A percentile compares a stretch with the other conserved stretches of the same genome.
These are phyloP conservation scores for Colletotrichum scovillei DNA, from an alignment of 2,329 filamentous ascomycete species.

Conservation along the genomic window DNA sequence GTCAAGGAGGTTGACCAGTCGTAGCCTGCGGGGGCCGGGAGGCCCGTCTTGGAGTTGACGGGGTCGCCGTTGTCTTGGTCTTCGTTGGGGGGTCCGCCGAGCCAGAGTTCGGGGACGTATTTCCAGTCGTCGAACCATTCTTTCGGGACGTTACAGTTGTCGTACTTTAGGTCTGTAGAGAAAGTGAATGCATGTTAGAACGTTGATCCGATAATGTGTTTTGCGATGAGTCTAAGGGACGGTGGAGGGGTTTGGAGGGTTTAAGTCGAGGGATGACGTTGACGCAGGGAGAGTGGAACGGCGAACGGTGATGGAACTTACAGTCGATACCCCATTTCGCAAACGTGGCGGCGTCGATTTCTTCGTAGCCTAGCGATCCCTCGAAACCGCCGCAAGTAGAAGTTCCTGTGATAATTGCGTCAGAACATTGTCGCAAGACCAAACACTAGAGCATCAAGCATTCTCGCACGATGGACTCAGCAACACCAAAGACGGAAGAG, in stretches of 20 bases:
- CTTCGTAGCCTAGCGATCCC: slow-evolving; percentile 66
- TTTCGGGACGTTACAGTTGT: slow-evolving; percentile 61
- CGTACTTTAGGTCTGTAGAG: slow-evolving; percentile 63
- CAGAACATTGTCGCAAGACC: not conserved
- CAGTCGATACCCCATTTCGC: slow-evolving; percentile 69
- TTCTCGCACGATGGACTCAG: not conserved
- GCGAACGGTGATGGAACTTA: slow-evolving; percentile 40
- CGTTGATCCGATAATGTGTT: not conserved
- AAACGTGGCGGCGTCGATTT: slow-evolving; percentile 67
- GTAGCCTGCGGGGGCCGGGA: slow-evolving; percentile 58
- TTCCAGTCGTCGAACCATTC: slow-evolving; percentile 50
- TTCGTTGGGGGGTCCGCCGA: slow-evolving; percentile 45
- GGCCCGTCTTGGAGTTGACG: slow-evolving; percentile 43
- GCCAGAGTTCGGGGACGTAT: slow-evolving; percentile 41
- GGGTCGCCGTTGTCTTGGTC: slow-evolving; percentile 38
- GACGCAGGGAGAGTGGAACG: not conserved
- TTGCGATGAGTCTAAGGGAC: not conserved
- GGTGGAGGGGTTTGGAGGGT: not conserved
- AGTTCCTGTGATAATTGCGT: slow-evolving; percentile 32
- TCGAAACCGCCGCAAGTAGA: slow-evolving; percentile 67
- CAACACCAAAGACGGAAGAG: not conserved
- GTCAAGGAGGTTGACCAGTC: slow-evolving; percentile 61
- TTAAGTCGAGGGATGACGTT: not conserved
- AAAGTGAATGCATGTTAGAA: not conserved
- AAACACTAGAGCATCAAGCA: not conserved